Percentiles rank a stretch among this genome's conserved stretches.
phyloP scores from a whole-genome alignment of 805 yeast species.

The Yamadazyma sp. region DNA sequence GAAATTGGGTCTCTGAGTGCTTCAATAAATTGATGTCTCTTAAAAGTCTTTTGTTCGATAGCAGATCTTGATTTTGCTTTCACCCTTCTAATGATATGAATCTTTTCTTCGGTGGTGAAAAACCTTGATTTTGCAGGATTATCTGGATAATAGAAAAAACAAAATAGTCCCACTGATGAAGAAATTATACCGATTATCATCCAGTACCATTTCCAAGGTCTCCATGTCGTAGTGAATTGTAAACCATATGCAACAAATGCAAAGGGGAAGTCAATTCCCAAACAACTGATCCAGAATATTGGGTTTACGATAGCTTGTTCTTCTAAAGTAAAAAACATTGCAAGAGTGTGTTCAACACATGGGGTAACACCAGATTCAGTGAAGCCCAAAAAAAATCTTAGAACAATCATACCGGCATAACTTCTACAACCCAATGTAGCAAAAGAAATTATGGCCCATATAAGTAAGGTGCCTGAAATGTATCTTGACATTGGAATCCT shows the following conservation, averaged over 20 bases:
- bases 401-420: constrained; percentile 19
- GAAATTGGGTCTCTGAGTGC: constrained; percentile 41
- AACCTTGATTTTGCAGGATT: constrained; percentile 54
- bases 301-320: constrained; percentile 52
- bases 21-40: constrained; percentile 48
- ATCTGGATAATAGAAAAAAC: constrained; percentile 46
- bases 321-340: constrained; percentile 45
- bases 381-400: constrained; percentile 24
- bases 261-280: constrained; percentile 51
- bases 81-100: constrained; percentile 42
- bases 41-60: constrained; percentile 43
- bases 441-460: constrained; percentile 36
- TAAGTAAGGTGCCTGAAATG: constrained; percentile 21
- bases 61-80: constrained; percentile 30
- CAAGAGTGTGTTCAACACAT: constrained; percentile 43
- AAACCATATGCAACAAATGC: constrained; percentile 47
- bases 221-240: constrained; percentile 14
- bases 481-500: constrained; percentile 33
- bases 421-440: constrained; percentile 18
- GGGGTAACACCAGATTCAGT: constrained; percentile 23
- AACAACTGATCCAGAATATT: constrained; percentile 48
- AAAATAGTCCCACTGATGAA: constrained; percentile 18
- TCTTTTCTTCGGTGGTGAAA: constrained; percentile 47
- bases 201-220: constrained; percentile 10
- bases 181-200: constrained; percentile 54